Evolutionary conservation across 2,329 filamentous ascomycete species (phyloP).

Genomic region (Westerdykella aurantiaca): DNA sequence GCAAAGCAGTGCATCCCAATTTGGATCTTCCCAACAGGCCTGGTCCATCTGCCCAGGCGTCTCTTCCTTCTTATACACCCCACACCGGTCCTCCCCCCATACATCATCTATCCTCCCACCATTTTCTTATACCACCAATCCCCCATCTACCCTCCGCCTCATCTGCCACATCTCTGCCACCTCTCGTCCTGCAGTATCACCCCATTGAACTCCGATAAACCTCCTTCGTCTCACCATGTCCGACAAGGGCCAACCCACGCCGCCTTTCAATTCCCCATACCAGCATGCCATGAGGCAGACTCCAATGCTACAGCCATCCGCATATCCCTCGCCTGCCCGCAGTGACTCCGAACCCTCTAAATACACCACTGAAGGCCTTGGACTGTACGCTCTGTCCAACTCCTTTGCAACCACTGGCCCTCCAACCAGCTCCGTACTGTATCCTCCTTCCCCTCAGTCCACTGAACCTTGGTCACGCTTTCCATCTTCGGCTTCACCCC

Average conservation of each 20-base stretch:
- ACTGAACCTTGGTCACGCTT: constrained; percentile 29
- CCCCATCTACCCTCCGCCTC: constrained; percentile 5
- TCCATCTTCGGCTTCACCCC: constrained; percentile 22
- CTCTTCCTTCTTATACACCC: constrained; percentile 23
- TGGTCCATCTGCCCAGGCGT: constrained; percentile 22
- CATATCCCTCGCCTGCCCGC: constrained; percentile 33
- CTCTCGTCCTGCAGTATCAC: constrained; percentile 2
- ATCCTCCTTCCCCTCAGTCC: constrained; percentile 33
- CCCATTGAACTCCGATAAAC: not conserved
- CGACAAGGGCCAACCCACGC: constrained; percentile 22
- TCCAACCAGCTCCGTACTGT: constrained; percentile 12
- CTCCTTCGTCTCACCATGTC: constrained; percentile 17
- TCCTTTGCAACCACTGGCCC: constrained; percentile 10
- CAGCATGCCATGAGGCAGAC: constrained; percentile 23
- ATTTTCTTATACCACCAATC: constrained; percentile 2
- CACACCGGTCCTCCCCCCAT: constrained; percentile 8
- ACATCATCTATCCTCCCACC: constrained; percentile 6
- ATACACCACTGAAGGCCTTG: constrained; percentile 26
- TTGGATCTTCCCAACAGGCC: constrained; percentile 15
- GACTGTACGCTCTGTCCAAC: constrained; percentile 30
- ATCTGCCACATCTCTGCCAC: constrained; percentile 3
- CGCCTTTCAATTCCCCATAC: constrained; percentile 34
- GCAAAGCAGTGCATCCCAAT: constrained; percentile 17
- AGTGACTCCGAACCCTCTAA: constrained; percentile 24
- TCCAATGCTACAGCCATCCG: constrained; percentile 24